Conservation (phyloP, 2,329 filamentous ascomycete genomes). For the Aureobasidium vineae region DNA sequence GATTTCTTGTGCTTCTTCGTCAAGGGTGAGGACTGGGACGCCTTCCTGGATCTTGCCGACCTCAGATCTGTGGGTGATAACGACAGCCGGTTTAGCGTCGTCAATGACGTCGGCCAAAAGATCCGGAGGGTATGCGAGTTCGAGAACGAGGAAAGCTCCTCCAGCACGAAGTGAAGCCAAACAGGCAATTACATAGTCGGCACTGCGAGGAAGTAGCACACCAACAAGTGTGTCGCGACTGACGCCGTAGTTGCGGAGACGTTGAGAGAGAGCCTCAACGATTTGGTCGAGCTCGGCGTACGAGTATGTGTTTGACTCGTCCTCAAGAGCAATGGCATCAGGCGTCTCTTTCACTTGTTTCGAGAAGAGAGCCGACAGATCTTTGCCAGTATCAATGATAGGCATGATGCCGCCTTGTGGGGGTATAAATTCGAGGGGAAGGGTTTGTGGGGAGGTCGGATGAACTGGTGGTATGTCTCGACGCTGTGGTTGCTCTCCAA, state of each 20-base stretch:
- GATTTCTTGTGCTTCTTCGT: conserved; percentile 44
- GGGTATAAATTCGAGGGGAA: background rate
- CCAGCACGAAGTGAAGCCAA: conserved; percentile 75
- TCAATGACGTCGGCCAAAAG: conserved; percentile 73
- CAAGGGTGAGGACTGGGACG: conserved; percentile 64
- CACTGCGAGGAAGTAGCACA: conserved; percentile 70
- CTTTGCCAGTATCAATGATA: conserved; percentile 67
- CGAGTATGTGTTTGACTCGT: conserved; percentile 64
- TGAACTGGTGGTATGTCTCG: conserved; percentile 23
- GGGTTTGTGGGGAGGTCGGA: conserved; percentile 17
- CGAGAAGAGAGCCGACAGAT: conserved; percentile 69
- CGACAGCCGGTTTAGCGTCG: conserved; percentile 68
- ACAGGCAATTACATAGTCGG: conserved; percentile 75
- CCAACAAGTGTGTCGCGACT: conserved; percentile 72
- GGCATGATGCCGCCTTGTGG: conserved; percentile 51
- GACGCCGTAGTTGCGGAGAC: conserved; percentile 66
- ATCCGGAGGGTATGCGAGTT: conserved; percentile 73
- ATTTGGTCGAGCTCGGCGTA: conserved; percentile 70
- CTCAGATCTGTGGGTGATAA: conserved; percentile 67
- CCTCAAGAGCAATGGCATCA: conserved; percentile 68
- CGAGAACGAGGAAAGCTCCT: conserved; percentile 76
- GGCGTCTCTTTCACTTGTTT: conserved; percentile 68
- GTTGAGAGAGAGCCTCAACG: conserved; percentile 62
- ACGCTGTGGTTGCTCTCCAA: conserved; percentile 11
- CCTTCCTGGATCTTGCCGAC: conserved; percentile 62